A percentile compares a stretch with the other conserved stretches of the same genome.
Conservation (phyloP, 1,284 basidiomycete genomes). For the Vanrija sp. region DNA sequence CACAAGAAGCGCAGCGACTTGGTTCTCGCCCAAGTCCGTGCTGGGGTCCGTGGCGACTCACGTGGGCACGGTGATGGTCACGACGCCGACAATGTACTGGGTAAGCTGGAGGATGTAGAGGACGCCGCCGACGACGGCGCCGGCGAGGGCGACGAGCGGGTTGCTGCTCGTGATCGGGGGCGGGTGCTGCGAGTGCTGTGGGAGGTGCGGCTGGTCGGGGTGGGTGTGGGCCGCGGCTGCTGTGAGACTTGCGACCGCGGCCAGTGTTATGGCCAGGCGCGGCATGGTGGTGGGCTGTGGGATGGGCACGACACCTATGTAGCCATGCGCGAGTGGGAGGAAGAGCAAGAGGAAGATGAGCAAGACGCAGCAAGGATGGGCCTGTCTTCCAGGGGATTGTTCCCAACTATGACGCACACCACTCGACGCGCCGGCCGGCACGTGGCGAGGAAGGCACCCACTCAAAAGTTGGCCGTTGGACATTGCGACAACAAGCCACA, state of each 20-base stretch:
- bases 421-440: too few relatives aligned
- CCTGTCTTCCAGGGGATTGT: too few relatives aligned
- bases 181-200: neutral
- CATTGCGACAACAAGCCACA: too few relatives aligned
- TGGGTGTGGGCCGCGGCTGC: neutral
- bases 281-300: too few relatives aligned
- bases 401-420: too few relatives aligned
- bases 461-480: too few relatives aligned
- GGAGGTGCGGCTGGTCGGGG: neutral
- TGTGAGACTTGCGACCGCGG: neutral
- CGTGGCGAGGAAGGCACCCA: too few relatives aligned
- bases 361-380: too few relatives aligned
- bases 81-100: conserved; percentile 65
- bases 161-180: conserved; percentile 34
- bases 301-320: too few relatives aligned
- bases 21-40: neutral
- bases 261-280: neutral
- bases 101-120: conserved; percentile 74
- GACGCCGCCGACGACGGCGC: conserved; percentile 79
- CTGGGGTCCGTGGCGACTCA: conserved; percentile 22
- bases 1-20: neutral
- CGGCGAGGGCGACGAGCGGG: conserved; percentile 68
- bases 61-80: conserved; percentile 73
- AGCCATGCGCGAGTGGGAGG: too few relatives aligned
- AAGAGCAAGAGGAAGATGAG: too few relatives aligned